These are phyloP conservation scores for Phytophthora citricola DNA, from an alignment of 352 stramenopile genomes.

Conservation along the genomic window DNA sequence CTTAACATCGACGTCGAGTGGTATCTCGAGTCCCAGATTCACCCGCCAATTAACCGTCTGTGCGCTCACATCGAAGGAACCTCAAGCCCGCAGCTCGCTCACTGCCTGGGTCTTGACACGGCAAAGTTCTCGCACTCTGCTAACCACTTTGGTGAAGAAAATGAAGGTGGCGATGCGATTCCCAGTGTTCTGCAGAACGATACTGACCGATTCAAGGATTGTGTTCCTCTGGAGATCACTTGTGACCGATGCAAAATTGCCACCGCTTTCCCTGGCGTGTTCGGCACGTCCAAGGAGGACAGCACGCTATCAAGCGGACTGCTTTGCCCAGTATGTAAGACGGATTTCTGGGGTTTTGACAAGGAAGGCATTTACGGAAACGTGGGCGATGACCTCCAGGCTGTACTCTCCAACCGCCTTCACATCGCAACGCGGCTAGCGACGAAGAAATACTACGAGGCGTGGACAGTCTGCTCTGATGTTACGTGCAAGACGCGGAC, in stretches of 20 bases:
- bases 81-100: constrained; percentile 93
- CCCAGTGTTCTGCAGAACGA: constrained; percentile 90
- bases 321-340: constrained; percentile 72
- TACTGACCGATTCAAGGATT: constrained; percentile 90
- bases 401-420: constrained; percentile 85
- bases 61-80: constrained; percentile 99
- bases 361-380: constrained; percentile 78
- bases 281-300: constrained; percentile 45
- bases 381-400: constrained; percentile 75
- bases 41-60: constrained; percentile 97
- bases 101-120: constrained; percentile 97
- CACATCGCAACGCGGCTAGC: constrained; percentile 80
- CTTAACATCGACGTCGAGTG: constrained; percentile 96
- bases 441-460: constrained; percentile 91
- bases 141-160: constrained; percentile 86
- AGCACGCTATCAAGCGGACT: constrained; percentile 55
- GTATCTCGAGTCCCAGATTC: constrained; percentile 97
- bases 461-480: constrained; percentile 94
- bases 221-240: constrained; percentile 74
- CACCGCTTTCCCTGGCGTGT: constrained; percentile 82
- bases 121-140: constrained; percentile 92
- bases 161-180: constrained; percentile 85
- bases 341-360: constrained; percentile 87
- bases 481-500: constrained; percentile 94
- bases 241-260: constrained; percentile 71